phyloP scores from a whole-genome alignment of 2,329 filamentous ascomycete genomes.

The Alternaria angustiovoidea region DNA sequence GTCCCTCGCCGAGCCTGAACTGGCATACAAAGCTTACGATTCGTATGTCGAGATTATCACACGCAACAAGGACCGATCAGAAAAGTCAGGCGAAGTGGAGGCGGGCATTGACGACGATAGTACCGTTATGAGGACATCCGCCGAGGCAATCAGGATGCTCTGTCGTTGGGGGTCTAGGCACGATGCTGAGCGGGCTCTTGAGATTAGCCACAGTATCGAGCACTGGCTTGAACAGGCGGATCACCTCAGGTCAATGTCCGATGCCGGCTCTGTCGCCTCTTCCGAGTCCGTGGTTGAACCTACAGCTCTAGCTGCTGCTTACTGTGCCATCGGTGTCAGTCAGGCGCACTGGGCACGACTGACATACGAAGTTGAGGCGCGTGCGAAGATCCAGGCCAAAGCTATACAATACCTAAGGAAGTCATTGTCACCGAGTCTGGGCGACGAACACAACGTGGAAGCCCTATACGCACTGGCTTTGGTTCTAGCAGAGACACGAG shows the following conservation, averaged over 20 bases:
- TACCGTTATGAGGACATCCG: slow-evolving; percentile 77
- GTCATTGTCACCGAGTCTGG: slow-evolving; percentile 72
- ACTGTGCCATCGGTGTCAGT: slow-evolving; percentile 84
- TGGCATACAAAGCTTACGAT: slow-evolving; percentile 89
- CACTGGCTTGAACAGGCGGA: slow-evolving; percentile 72
- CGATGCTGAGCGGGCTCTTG: slow-evolving; percentile 80
- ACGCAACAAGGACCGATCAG: slow-evolving; percentile 81
- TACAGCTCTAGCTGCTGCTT: slow-evolving; percentile 68
- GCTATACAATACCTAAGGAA: slow-evolving; percentile 79
- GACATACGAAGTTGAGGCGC: slow-evolving; percentile 76
- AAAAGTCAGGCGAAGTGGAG: slow-evolving; percentile 75
- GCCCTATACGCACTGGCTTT: slow-evolving; percentile 81
- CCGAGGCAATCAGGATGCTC: slow-evolving; percentile 79
- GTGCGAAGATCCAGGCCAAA: slow-evolving; percentile 77
- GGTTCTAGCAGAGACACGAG: slow-evolving; percentile 87
- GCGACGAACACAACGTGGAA: slow-evolving; percentile 73
- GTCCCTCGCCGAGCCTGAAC: slow-evolving; percentile 86
- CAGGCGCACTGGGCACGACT: slow-evolving; percentile 86
- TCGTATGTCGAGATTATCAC: slow-evolving; percentile 90
- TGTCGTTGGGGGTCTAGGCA: slow-evolving; percentile 80
- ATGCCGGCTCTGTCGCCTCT: slow-evolving; percentile 39
- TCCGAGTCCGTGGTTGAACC: slow-evolving; percentile 61
- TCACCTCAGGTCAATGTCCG: slow-evolving; percentile 35
- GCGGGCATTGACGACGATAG: slow-evolving; percentile 79
- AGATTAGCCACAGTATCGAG: slow-evolving; percentile 75